Evolutionary conservation across 1,284 basidiomycete species (phyloP).

Genomic region (Acaromyces ingoldii): DNA sequence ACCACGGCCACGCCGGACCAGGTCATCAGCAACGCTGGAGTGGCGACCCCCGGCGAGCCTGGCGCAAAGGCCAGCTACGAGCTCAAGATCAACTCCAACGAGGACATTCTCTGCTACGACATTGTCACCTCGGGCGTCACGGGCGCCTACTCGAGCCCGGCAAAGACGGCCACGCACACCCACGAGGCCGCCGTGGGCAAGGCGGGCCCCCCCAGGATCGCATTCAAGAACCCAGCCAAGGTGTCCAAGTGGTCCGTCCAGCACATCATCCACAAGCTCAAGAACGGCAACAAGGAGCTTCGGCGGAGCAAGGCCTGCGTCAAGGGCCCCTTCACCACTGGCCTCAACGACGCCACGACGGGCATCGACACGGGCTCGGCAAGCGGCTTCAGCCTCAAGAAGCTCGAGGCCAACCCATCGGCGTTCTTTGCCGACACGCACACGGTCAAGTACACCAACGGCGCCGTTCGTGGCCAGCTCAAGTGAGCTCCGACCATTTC

Average conservation of each 20-base stretch:
- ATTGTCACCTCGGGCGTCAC: constrained; percentile 25
- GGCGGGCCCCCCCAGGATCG: constrained; percentile 48
- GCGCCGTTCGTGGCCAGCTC: constrained; percentile 21
- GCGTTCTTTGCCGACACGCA: constrained; percentile 18
- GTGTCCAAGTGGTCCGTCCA: not conserved
- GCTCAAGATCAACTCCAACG: constrained; percentile 13
- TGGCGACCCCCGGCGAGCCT: constrained; percentile 6
- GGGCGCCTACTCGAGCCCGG: constrained; percentile 50
- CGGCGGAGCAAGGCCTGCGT: constrained; percentile 5
- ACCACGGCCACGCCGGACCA: constrained; percentile 7
- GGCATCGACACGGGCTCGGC: constrained; percentile 16
- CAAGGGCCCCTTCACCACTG: constrained; percentile 23
- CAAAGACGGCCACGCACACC: constrained; percentile 52
- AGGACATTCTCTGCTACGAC: constrained; percentile 21
- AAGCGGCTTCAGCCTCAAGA: constrained; percentile 15
- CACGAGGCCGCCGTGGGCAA: constrained; percentile 46
- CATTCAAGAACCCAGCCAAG: constrained; percentile 16
- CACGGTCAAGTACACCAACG: constrained; percentile 9
- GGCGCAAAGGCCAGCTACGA: constrained; percentile 9
- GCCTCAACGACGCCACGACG: constrained; percentile 6
- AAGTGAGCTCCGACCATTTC: no score
- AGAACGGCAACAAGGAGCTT: not conserved
- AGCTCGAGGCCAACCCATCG: constrained; percentile 12
- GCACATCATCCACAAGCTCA: not conserved
- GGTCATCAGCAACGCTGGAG: constrained; percentile 9